phyloP scores from a whole-genome alignment of 169 alveolate genomes.

The Cryptosporidium muris region DNA sequence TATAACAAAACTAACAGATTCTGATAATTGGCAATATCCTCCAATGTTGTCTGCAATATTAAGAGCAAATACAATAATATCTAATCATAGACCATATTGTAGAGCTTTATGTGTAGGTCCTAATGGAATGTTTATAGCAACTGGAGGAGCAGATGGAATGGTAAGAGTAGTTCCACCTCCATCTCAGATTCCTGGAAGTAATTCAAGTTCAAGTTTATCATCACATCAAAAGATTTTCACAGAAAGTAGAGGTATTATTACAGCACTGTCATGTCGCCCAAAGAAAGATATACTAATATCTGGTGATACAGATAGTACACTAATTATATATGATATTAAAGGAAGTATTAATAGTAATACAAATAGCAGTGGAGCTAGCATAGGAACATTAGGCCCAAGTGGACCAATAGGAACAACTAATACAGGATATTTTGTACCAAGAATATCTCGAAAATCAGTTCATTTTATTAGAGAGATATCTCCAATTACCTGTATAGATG shows the following conservation, averaged over 20 bases:
- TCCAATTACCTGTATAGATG: conserved; percentile 46
- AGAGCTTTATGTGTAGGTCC: conserved; percentile 62
- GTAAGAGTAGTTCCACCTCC: conserved; percentile 66
- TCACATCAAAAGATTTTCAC: conserved; percentile 65
- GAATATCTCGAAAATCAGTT: conserved; percentile 18
- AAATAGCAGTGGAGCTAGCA: not conserved
- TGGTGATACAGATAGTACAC: conserved; percentile 48
- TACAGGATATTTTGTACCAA: not conserved
- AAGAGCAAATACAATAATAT: conserved; percentile 33
- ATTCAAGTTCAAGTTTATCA: conserved; percentile 19
- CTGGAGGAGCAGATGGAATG: conserved; percentile 72
- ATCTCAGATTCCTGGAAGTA: conserved; percentile 14
- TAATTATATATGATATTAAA: conserved; percentile 57
- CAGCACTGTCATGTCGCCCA: conserved; percentile 39
- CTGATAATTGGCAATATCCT: conserved; percentile 21
- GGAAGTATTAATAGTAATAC: conserved; percentile 38
- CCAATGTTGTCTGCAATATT: conserved; percentile 50
- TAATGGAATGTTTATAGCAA: conserved; percentile 43
- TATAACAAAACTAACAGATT: conserved; percentile 15
- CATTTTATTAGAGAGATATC: conserved; percentile 47
- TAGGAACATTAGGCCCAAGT: not conserved
- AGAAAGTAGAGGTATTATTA: conserved; percentile 63
- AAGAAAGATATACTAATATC: conserved; percentile 42
- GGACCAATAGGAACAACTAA: not conserved
- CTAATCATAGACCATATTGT: conserved; percentile 70